Conservation (phyloP, 345 rosid species). For the Camelina hispida region DNA sequence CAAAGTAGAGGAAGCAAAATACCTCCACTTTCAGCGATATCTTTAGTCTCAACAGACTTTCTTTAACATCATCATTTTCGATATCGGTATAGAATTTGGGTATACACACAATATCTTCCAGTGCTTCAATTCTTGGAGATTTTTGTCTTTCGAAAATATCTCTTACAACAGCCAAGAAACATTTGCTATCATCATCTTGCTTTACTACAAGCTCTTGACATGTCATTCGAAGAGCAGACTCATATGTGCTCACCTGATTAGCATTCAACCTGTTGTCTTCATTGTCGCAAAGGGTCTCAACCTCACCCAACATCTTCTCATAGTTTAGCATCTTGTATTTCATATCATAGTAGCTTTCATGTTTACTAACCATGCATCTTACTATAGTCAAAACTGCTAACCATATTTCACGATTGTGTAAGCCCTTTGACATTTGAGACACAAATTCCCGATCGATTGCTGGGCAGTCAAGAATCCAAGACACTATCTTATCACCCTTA, state of each 20-base stretch:
- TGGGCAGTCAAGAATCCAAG: conserved; percentile 9
- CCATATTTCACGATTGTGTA: neutral
- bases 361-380: neutral
- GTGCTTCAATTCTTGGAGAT: neutral
- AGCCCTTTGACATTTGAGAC: neutral
- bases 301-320: neutral
- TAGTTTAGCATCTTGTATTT: neutral
- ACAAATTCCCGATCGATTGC: neutral
- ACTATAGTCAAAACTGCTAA: neutral
- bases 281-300: neutral
- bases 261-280: neutral
- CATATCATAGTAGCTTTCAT: neutral
- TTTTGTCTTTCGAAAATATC: neutral
- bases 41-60: neutral
- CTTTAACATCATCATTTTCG: neutral
- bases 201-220: neutral
- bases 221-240: neutral
- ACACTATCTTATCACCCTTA: neutral
- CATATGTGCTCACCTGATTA: neutral
- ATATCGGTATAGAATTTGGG: neutral
- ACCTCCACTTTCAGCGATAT: neutral
- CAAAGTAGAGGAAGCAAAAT: neutral
- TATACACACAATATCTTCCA: neutral
- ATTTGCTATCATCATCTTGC: neutral
- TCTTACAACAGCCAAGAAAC: neutral